phyloP scores from a whole-genome alignment of 805 yeast genomes.

The Millerozyma miso region DNA sequence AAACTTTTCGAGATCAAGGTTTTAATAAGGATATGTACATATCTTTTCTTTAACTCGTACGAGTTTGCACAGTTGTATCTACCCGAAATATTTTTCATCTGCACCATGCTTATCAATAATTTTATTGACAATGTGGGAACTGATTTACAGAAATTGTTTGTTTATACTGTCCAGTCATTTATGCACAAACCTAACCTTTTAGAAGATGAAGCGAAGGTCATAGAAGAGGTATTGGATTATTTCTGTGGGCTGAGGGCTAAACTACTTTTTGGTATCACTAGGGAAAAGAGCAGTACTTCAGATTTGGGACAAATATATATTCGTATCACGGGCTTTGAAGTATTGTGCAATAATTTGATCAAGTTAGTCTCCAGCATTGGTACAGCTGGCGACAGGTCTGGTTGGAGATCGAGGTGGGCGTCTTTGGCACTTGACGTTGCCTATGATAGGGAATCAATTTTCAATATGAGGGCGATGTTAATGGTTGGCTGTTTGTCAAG shows the following conservation, averaged over 20 bases:
- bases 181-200: constrained; percentile 53
- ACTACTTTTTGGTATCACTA: constrained; percentile 65
- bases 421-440: constrained; percentile 62
- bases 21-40: constrained; percentile 57
- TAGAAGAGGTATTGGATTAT: constrained; percentile 45
- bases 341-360: constrained; percentile 52
- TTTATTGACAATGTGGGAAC: constrained; percentile 54
- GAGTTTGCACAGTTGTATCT: constrained; percentile 58
- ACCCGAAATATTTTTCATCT: constrained; percentile 67
- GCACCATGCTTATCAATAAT: constrained; percentile 56
- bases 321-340: constrained; percentile 48
- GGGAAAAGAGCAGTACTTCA: constrained; percentile 42
- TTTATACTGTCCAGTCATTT: constrained; percentile 68
- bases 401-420: constrained; percentile 66
- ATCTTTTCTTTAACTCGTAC: constrained; percentile 67
- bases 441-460: constrained; percentile 49
- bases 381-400: constrained; percentile 40
- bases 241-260: constrained; percentile 62
- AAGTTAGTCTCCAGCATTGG: constrained; percentile 49
- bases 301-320: constrained; percentile 33
- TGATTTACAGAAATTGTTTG: constrained; percentile 55
- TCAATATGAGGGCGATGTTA: constrained; percentile 65
- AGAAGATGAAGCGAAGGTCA: constrained; percentile 27
- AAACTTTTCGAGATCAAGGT: constrained; percentile 72
- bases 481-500: constrained; percentile 67